phyloP scores from a whole-genome alignment of 2,329 filamentous ascomycete genomes.

The Cryphonectria nitschkei region DNA sequence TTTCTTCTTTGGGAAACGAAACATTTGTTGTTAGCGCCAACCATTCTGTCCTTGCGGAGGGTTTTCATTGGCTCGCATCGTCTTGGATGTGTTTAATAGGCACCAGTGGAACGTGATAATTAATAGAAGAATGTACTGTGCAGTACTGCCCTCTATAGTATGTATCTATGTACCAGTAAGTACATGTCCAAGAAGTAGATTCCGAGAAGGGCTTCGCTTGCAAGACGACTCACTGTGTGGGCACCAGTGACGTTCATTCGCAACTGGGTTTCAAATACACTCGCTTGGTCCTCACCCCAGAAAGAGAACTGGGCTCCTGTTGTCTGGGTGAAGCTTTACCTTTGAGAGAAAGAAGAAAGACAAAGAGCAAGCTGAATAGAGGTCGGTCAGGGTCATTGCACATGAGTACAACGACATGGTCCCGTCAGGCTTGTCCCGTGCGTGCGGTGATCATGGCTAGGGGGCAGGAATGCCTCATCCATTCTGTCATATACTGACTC shows the following conservation, averaged over 20 bases:
- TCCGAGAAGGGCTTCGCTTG: background rate
- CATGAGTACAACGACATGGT: background rate
- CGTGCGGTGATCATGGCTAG: background rate
- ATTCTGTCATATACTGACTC: conserved; percentile 24
- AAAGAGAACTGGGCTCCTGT: background rate
- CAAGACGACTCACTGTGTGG: background rate
- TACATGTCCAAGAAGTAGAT: background rate
- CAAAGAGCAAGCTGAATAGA: background rate
- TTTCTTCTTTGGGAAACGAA: no score
- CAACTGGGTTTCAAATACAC: background rate
- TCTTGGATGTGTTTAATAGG: no score
- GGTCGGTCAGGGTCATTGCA: background rate
- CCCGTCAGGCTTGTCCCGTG: background rate
- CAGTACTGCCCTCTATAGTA: background rate
- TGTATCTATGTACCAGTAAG: no score
- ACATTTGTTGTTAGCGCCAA: no score
- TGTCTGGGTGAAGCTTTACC: background rate
- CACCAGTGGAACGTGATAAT: background rate
- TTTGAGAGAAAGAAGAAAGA: background rate
- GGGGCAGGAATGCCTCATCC: background rate
- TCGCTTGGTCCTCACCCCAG: background rate
- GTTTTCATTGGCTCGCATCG: no score
- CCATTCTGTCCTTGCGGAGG: no score
- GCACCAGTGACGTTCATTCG: background rate
- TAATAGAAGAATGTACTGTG: background rate